These are phyloP conservation scores for Nelumbo lutea DNA, from an alignment of 164 flowering plant genomes.

Conservation along the genomic window DNA sequence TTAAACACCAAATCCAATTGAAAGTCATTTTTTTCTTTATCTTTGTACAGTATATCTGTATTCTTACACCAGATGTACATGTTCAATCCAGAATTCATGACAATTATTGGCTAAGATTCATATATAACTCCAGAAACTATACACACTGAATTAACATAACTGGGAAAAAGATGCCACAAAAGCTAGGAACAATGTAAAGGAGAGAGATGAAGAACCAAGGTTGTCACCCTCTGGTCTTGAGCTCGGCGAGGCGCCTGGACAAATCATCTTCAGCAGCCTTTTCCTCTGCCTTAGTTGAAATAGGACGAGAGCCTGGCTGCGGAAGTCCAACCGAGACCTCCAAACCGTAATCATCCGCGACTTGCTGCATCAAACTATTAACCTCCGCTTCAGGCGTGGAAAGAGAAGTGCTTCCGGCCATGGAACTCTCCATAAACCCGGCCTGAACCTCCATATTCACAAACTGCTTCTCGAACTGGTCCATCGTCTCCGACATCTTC, in stretches of 20 bases:
- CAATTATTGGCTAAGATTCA: not conserved
- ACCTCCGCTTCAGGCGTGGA: conserved; percentile 23
- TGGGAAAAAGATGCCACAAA: not conserved
- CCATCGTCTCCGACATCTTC: conserved; percentile 24
- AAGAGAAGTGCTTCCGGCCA: conserved; percentile 21
- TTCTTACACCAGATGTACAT: not conserved
- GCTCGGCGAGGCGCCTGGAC: conserved; percentile 18
- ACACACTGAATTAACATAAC: not conserved
- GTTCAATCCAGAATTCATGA: not conserved
- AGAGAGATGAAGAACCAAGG: not conserved
- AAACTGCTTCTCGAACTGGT: conserved; percentile 20
- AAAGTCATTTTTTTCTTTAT: not conserved
- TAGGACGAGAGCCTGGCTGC: conserved; percentile 12
- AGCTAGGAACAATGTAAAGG: not conserved
- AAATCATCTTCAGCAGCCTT: conserved; percentile 21
- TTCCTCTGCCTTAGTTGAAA: conserved; percentile 10
- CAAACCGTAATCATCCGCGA: conserved; percentile 25
- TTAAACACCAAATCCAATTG: not conserved
- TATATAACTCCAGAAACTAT: conserved; percentile 4
- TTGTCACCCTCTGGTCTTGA: conserved; percentile 20
- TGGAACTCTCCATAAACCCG: conserved; percentile 20
- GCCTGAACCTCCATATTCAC: conserved; percentile 25
- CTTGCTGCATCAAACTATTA: conserved; percentile 21
- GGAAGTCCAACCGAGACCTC: conserved; percentile 23
- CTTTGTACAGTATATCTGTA: not conserved